Conservation (phyloP, 768 basidiomycete genomes). For the Solioccasus polychromus region DNA sequence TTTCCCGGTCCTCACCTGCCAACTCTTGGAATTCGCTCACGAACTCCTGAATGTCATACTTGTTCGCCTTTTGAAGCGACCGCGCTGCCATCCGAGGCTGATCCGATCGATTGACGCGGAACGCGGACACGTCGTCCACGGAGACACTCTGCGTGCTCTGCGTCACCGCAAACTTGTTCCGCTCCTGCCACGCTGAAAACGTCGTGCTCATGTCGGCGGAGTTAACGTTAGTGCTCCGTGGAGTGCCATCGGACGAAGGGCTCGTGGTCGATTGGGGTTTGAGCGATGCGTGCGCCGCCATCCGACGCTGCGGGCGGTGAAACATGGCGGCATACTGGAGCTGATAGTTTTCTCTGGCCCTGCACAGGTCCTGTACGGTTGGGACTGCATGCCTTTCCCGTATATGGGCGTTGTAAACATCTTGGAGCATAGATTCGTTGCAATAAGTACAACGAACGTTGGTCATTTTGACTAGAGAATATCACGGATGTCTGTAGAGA, state of each 20-base stretch:
- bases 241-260: constrained; percentile 2
- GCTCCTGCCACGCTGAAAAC: constrained; percentile 23
- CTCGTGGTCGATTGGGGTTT: not conserved
- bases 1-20: constrained; percentile 11
- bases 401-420: constrained; percentile 9
- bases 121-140: constrained; percentile 21
- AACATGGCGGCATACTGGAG: not conserved
- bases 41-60: constrained; percentile 21
- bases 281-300: not conserved
- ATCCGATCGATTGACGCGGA: constrained; percentile 24
- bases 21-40: constrained; percentile 14
- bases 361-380: constrained; percentile 7
- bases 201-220: constrained; percentile 7
- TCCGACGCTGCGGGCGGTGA: not conserved
- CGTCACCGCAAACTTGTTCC: constrained; percentile 4
- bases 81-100: constrained; percentile 19
- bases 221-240: not conserved
- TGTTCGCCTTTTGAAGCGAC: constrained; percentile 19
- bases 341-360: constrained; percentile 2
- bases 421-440: constrained; percentile 1
- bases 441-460: constrained; percentile 16
- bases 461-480: constrained; percentile 4
- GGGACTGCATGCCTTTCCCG: constrained; percentile 10
- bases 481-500: not conserved
- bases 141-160: constrained; percentile 14